Percentiles rank a stretch among this genome's conserved stretches.
These are phyloP conservation scores for Gentiana straminea DNA, from an alignment of 257 asterid species.

Conservation along the genomic window DNA sequence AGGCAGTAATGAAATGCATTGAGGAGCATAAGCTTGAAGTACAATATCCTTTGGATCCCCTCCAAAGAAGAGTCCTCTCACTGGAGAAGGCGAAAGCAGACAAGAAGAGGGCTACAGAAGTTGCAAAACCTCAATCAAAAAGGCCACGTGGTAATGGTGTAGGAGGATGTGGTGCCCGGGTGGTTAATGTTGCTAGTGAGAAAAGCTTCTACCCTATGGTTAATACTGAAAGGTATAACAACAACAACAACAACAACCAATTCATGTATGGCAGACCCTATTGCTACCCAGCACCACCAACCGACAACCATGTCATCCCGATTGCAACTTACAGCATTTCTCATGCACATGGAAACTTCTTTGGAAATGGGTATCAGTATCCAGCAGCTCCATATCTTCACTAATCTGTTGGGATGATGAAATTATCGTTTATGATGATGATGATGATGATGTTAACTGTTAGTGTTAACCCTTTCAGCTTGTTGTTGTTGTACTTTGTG, in stretches of 20 bases:
- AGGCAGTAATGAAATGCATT: constrained; percentile 81
- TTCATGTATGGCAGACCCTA: constrained; percentile 68
- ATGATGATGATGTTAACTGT: constrained; percentile 42
- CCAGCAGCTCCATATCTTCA: constrained; percentile 92
- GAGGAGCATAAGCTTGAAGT: constrained; percentile 86
- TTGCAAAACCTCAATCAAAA: constrained; percentile 89
- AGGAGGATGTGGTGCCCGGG: constrained; percentile 63
- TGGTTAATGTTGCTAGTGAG: constrained; percentile 37
- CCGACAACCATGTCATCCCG: constrained; percentile 50
- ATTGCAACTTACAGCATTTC: constrained; percentile 49
- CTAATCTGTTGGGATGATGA: constrained; percentile 64
- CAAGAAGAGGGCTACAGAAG: constrained; percentile 89
- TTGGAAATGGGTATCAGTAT: constrained; percentile 83
- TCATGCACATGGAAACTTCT: constrained; percentile 77
- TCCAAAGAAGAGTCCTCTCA: constrained; percentile 69
- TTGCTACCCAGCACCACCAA: constrained; percentile 56
- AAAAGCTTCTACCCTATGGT: constrained; percentile 54
- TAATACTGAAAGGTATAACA: constrained; percentile 46
- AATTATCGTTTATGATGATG: constrained; percentile 19
- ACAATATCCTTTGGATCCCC: constrained; percentile 67
- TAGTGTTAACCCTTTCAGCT: constrained; percentile 54
- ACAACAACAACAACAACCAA: constrained; percentile 24
- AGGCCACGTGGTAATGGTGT: constrained; percentile 77
- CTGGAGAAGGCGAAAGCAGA: constrained; percentile 93
- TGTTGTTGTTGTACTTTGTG: constrained; percentile 49